These are phyloP conservation scores for Coemansia sp. DNA, from an alignment of 192 early-diverging fungal species.

Conservation along the genomic window DNA sequence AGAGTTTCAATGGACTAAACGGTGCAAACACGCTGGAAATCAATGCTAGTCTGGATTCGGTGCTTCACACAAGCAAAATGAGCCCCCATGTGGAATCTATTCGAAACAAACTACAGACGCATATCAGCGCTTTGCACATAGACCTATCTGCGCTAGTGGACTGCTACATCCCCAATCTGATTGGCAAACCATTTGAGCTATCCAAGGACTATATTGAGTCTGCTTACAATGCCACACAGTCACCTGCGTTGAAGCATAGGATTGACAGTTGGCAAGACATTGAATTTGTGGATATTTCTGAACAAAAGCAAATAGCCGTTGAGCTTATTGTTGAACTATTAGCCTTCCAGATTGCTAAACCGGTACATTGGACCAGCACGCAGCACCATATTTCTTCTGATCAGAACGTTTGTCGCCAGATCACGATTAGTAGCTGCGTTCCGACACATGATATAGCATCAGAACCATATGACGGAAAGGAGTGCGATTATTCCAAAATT, in stretches of 20 bases:
- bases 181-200: constrained; percentile 83
- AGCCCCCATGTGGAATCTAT: neutral
- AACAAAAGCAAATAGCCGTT: constrained; percentile 75
- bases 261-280: neutral
- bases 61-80: constrained; percentile 3
- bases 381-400: constrained; percentile 81
- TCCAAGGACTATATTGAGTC: constrained; percentile 73
- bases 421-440: constrained; percentile 86
- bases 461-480: too few relatives aligned
- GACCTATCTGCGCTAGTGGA: constrained; percentile 51
- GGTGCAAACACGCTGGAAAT: neutral
- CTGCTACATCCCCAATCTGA: constrained; percentile 95
- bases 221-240: constrained; percentile 56
- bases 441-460: neutral
- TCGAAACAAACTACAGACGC: neutral
- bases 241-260: neutral
- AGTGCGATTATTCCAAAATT: neutral
- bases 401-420: constrained; percentile 75
- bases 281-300: constrained; percentile 36
- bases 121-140: neutral
- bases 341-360: constrained; percentile 90
- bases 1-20: constrained; percentile 74
- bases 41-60: neutral
- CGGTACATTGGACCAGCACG: constrained; percentile 95
- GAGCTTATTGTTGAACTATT: constrained; percentile 83